Percentiles rank a stretch among this genome's conserved stretches.
Conservation (phyloP, 495 filamentous ascomycete genomes). For the Podospora anserina region DNA sequence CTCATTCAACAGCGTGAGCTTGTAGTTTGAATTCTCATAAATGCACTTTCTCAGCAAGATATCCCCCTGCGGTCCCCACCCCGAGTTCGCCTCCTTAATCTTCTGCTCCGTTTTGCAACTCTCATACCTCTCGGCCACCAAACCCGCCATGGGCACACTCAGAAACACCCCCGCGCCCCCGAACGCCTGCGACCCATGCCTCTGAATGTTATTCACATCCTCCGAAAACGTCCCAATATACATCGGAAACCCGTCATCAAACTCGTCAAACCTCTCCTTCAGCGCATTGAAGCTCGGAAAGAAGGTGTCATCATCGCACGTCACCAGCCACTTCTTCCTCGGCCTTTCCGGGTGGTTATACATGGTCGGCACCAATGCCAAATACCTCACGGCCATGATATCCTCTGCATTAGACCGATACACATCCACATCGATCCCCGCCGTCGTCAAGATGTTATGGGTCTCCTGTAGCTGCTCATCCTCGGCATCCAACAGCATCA, state of each 20-base stretch:
- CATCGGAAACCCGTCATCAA: constrained; percentile 55
- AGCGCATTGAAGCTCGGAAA: constrained; percentile 64
- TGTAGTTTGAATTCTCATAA: constrained; percentile 59
- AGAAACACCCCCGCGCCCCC: constrained; percentile 72
- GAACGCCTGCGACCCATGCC: constrained; percentile 67
- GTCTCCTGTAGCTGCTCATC: constrained; percentile 43
- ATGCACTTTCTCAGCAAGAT: constrained; percentile 66
- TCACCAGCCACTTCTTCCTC: constrained; percentile 62
- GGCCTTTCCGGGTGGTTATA: constrained; percentile 49
- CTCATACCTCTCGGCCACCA: constrained; percentile 57
- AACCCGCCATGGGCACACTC: constrained; percentile 57
- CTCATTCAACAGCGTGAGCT: constrained; percentile 58
- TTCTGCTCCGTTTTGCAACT: constrained; percentile 52
- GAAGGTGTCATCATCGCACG: constrained; percentile 74
- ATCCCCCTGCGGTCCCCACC: constrained; percentile 58
- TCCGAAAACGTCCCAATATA: constrained; percentile 70
- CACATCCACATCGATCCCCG: constrained; percentile 63
- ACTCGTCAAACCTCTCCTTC: constrained; percentile 45
- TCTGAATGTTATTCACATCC: constrained; percentile 63
- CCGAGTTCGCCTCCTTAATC: constrained; percentile 51
- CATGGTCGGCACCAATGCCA: constrained; percentile 54
- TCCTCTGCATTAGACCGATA: constrained; percentile 57
- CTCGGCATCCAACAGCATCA: constrained; percentile 43
- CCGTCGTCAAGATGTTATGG: constrained; percentile 37
- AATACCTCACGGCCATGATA: constrained; percentile 56